Evolutionary conservation across 2,329 filamentous ascomycete species (phyloP), one percentile per base, ranked within the genome.

Genomic region (Scedosporium minutisporum): DNA sequence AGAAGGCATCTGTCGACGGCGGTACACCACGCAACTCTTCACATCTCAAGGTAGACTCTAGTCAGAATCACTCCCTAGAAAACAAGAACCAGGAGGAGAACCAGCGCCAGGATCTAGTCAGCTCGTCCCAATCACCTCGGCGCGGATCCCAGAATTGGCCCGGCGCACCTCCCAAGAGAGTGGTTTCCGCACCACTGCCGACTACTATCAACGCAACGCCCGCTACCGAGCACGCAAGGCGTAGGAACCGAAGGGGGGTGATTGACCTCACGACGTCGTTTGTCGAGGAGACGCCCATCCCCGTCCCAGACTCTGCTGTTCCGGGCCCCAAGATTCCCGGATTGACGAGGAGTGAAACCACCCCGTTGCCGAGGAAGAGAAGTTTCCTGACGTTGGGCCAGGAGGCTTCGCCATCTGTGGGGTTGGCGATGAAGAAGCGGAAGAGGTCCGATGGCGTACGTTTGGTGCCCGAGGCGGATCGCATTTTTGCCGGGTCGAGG

Each of bases 401-500:
- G n/a, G 38, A 59, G 18, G 14, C 23, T 4, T 57, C 48, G 46
- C 60, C 60, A 5, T 61, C 59, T 7, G 38, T 57, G 6, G 25
- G 14, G 42, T 16, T 41, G 10, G 55, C 65, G 63, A 14, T 68
- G 68, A 6, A 64, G 67, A 62, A 65, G n/a, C 33, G 63, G 66
- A 29, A 67, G 65, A 46, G 59, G 64, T 55, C 76, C 51, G 64
- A 69, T 1, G 65, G 71, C 2, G 64, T 80, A 23, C 79, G 78
- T 59, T 65, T 78, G 21, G 75, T 82, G 0, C 80, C 84, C 0
- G 80, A 84, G 64, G 70, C 73, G 1, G 73, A 82, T 63, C 80
- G 82, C 66, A 79, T 90, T 4, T 87, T 92, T 70, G 80, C 76
- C 55, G 80, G 75, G 0, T 72, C 89, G n/a, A 72, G 75, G 0